Evolutionary conservation across 1,284 basidiomycete genomes (phyloP), one percentile per base, ranked within the genome.

Genomic region (Abortiporus biennis): DNA sequence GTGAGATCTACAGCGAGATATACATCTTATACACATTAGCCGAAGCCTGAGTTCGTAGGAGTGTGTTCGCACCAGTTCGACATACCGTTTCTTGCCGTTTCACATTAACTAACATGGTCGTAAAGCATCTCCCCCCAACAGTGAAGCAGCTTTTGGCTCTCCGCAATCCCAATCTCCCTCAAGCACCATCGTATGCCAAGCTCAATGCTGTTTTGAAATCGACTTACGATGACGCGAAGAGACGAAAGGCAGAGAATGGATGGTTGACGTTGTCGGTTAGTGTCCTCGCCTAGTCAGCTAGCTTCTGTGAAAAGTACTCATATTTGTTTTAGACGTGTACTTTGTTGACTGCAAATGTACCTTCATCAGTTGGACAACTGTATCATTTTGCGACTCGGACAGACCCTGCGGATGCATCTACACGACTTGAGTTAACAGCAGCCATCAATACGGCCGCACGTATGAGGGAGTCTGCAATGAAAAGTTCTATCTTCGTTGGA

Each of bases 391-490:
- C 78, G 36, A 78, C 85, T 4, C 70, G 76, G 48, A 61, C 66
- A 36, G 66, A 76, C 42, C 57, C 70, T 34, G 62, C 62, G 49
- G 64, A 72, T 46, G 61, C 60, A 20, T 57, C 58, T 51, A 67
- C 72, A 50, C 63, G 66, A 46, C 61, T 58, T 33, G 69, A 66
- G 51, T 51, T 79, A 45, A 55, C 70, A 47, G 71, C 73, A 40
- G 74, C 76, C 41, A 69, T 84, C 49, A 75, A 76, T 59, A 81
- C 76, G 53, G 90, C 88, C 50, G 85, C 80, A 49, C 63, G 93
- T 53, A 93, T 98, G 80, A 78, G 95, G 40, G 95, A 99, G 69
- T 80, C 87, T 6, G 92, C 92, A 3, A 62, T 99, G 59, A 98
- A 99, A 68, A 93, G 90, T 55, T 83, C 86, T 57, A 89, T 93